Base-by-base conservation (phyloP, 148 eudicot genomes). In the Drosera capensis region DNA sequence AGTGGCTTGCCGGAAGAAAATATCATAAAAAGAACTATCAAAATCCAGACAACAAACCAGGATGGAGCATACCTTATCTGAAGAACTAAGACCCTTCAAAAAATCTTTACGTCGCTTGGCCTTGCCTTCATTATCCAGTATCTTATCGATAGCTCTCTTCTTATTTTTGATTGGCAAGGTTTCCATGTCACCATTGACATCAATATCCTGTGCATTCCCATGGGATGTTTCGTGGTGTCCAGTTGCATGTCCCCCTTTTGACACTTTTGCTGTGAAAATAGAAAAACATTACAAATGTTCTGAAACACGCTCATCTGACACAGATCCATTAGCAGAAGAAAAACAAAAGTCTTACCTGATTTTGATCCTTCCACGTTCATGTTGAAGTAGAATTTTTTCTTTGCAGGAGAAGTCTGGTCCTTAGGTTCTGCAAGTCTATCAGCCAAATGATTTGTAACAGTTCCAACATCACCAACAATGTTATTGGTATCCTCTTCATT, bases 51-150 rank as follows among this genome's bases (percentile, higher is more conserved):
- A 39, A 13, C n/a, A n/a, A n/a, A n/a, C n/a, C n/a, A n/a, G n/a
- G n/a, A n/a, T n/a, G n/a, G n/a, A n/a, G n/a, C 1, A 48, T 60
- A 85, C 95, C 73, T 74, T 77, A 20, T 67, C 60, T n/a, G 52
- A 49, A 41, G 66, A 73, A 35, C 42, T 25, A 57, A 37, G 46
- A 48, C 45, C 57, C 31, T 53, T 46, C 46, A 44, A 65, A 51
- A 48, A 49, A 57, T 55, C 57, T 52, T 56, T 68, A 40, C 59
- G 74, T 26, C 59, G 63, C 45, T 51, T 68, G 35, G 68, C 54
- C 53, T 59, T 70, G 65, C 53, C 63, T 57, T 71, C 83, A 45
- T 42, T 53, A 22, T 56, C 31, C 17, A 28, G 46, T 19, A 46
- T 20, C 57, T 54, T 55, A 26, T 17, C 34, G 37, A 40, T 24